Evolutionary conservation across 1,284 basidiomycete species (phyloP).

Genomic region (Fistulina hepatica): DNA sequence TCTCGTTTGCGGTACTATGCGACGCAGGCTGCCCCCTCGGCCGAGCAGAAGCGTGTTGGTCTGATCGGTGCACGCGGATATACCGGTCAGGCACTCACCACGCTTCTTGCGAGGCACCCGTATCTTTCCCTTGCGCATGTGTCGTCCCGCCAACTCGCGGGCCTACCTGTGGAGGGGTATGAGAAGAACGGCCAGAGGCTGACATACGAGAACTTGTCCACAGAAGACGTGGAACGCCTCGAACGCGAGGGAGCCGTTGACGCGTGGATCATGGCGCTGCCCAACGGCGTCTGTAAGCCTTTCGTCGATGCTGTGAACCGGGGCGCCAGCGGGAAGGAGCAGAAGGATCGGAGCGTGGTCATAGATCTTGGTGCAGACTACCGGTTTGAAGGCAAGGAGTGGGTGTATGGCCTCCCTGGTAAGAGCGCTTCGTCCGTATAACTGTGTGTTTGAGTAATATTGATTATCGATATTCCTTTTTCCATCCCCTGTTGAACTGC

Average conservation of each 20-base stretch:
- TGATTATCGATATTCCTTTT: slow-evolving; percentile 23
- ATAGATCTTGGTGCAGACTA: slow-evolving; percentile 95
- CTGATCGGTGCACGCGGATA: slow-evolving; percentile 94
- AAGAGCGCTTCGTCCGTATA: slow-evolving; percentile 41
- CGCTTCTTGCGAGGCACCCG: slow-evolving; percentile 79
- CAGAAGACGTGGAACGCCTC: slow-evolving; percentile 73
- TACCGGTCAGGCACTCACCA: slow-evolving; percentile 89
- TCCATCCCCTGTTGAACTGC: slow-evolving; percentile 14
- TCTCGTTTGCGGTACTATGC: slow-evolving; percentile 64
- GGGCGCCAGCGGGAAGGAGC: slow-evolving; percentile 45
- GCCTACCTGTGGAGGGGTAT: slow-evolving; percentile 74
- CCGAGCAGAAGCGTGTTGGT: slow-evolving; percentile 78
- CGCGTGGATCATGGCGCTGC: slow-evolving; percentile 96
- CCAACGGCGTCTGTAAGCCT: slow-evolving; percentile 94
- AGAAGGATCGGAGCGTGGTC: slow-evolving; percentile 53
- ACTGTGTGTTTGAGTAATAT: slow-evolving; percentile 24
- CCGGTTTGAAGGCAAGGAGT: slow-evolving; percentile 86
- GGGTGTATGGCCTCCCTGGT: slow-evolving; percentile 99
- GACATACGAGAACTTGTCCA: slow-evolving; percentile 71
- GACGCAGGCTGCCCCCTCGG: slow-evolving; percentile 39
- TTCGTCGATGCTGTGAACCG: slow-evolving; percentile 93
- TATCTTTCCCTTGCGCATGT: slow-evolving; percentile 86
- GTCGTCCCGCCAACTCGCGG: slow-evolving; percentile 91
- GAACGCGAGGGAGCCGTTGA: slow-evolving; percentile 84
- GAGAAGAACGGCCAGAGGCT: slow-evolving; percentile 69